phyloP scores from a whole-genome alignment of 1,284 basidiomycete genomes.

The Pascua sp. region DNA sequence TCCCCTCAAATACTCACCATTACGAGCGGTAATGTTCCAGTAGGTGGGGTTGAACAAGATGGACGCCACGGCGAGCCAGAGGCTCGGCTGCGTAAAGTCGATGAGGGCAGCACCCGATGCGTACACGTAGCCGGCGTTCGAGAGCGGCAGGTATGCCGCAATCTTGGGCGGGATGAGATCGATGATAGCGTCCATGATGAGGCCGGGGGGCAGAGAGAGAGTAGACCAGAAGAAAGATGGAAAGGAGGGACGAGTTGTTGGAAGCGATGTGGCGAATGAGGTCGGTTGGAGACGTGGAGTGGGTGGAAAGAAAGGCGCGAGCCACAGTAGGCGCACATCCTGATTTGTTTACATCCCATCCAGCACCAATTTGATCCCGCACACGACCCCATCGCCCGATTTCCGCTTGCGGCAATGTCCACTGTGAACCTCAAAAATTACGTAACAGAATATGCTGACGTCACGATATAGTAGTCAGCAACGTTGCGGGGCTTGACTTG shows the following conservation, averaged over 20 bases:
- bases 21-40: constrained; percentile 92
- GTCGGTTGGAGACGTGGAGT: not conserved
- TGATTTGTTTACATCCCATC: too few relatives aligned
- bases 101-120: constrained; percentile 26
- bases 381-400: too few relatives aligned
- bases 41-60: constrained; percentile 87
- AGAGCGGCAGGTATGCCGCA: constrained; percentile 13
- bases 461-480: too few relatives aligned
- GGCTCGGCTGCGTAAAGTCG: constrained; percentile 63
- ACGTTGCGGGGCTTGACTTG: too few relatives aligned
- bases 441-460: too few relatives aligned
- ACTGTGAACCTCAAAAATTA: too few relatives aligned
- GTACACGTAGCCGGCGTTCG: constrained; percentile 29
- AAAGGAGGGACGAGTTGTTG: not conserved
- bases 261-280: not conserved
- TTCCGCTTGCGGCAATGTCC: too few relatives aligned
- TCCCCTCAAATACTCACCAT: constrained; percentile 60
- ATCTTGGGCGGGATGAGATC: constrained; percentile 20
- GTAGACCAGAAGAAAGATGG: not conserved
- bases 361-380: too few relatives aligned
- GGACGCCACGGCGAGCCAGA: constrained; percentile 62
- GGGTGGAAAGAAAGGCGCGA: constrained; percentile 7
- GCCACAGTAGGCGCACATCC: not conserved
- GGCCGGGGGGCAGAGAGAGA: not conserved
- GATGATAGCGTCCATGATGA: constrained; percentile 16